Conservation (phyloP, 371 early-diverging fungal genomes). For the Dinochytrium kinnereticum region DNA sequence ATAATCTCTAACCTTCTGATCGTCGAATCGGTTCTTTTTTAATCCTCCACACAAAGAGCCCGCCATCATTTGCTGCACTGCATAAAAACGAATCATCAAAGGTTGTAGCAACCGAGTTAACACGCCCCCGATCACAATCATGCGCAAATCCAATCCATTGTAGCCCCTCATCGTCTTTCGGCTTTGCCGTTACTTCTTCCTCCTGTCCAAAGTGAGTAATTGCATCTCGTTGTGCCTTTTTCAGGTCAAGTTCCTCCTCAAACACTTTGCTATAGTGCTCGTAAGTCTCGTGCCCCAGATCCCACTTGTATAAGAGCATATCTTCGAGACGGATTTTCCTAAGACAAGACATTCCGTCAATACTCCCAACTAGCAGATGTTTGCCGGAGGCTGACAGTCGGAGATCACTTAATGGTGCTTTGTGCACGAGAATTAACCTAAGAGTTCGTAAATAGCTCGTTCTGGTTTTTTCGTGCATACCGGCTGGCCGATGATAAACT, state of each 20-base stretch:
- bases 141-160: conserved; percentile 57
- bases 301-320: conserved; percentile 43
- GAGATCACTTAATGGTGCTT: conserved; percentile 43
- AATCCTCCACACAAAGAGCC: conserved; percentile 52
- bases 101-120: conserved; percentile 39
- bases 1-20: conserved; percentile 27
- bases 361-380: conserved; percentile 48
- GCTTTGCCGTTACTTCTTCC: not conserved
- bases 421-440: conserved; percentile 48
- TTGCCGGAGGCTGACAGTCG: conserved; percentile 44
- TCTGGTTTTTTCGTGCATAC: conserved; percentile 22
- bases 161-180: conserved; percentile 43
- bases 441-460: not conserved
- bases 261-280: conserved; percentile 42
- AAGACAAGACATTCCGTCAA: conserved; percentile 49
- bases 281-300: conserved; percentile 49
- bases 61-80: conserved; percentile 55
- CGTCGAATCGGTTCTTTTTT: conserved; percentile 35
- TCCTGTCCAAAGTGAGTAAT: not conserved
- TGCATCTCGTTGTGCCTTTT: conserved; percentile 13
- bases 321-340: conserved; percentile 49
- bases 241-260: conserved; percentile 22
- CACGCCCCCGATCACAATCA: conserved; percentile 43
- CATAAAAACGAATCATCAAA: conserved; percentile 56
- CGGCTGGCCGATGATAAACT: conserved; percentile 40